These are phyloP conservation scores for Urochloa ruziziensis DNA, from an alignment of 176 grass and related monocot species.

Conservation along the genomic window DNA sequence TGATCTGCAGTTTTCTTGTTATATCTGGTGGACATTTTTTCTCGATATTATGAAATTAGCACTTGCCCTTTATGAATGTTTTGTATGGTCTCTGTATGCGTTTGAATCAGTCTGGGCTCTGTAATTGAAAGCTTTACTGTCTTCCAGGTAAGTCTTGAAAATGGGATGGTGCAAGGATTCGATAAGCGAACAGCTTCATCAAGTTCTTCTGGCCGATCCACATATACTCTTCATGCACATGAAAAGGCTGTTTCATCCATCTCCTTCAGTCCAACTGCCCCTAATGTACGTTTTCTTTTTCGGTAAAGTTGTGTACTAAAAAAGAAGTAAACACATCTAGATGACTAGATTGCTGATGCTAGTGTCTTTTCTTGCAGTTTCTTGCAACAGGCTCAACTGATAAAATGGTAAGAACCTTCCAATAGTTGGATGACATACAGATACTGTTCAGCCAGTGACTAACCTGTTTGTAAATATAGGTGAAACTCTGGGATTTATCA, in stretches of 20 bases:
- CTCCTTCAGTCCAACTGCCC: conserved; percentile 36
- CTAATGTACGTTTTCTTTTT: conserved; percentile 49
- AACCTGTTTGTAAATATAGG: conserved; percentile 36
- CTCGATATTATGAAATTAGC: neutral
- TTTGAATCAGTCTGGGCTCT: neutral
- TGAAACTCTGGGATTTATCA: conserved; percentile 73
- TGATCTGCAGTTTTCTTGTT: neutral
- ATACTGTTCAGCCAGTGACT: neutral
- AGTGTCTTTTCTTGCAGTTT: conserved; percentile 34
- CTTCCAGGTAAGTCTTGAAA: neutral
- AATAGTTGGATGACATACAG: neutral
- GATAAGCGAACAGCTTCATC: conserved; percentile 38
- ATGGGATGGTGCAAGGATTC: neutral
- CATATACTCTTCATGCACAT: conserved; percentile 83
- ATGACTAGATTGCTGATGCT: neutral
- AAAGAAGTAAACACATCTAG: neutral
- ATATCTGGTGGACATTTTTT: neutral
- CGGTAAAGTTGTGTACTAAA: neutral
- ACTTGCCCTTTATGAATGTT: neutral
- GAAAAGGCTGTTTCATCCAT: conserved; percentile 60
- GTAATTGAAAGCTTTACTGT: neutral
- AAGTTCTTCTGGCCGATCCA: conserved; percentile 48
- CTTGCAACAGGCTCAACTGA: conserved; percentile 65
- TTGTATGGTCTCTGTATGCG: neutral
- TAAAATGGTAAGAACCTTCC: conserved; percentile 45